Percentiles rank a stretch among this genome's conserved stretches.
These are phyloP conservation scores for Rhodotorula toruloides DNA, from an alignment of 768 basidiomycete genomes.

Conservation along the genomic window DNA sequence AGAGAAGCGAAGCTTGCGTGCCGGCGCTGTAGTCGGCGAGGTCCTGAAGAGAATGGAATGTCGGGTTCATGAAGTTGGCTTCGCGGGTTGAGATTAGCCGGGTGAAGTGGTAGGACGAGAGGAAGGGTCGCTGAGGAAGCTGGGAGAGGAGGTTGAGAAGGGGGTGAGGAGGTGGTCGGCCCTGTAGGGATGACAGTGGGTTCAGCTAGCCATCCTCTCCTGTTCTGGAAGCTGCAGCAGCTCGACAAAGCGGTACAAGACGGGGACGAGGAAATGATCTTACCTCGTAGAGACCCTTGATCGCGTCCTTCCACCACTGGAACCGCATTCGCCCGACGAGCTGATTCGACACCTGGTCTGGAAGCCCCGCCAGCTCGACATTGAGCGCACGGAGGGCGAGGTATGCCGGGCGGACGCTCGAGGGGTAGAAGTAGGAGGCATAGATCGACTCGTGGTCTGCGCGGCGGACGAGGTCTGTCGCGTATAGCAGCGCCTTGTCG, in stretches of 20 bases:
- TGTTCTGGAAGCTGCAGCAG: not conserved
- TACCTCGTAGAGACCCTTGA: slow-evolving; percentile 37
- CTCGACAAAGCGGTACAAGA: no score
- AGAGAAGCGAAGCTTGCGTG: slow-evolving; percentile 31
- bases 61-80: slow-evolving; percentile 34
- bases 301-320: slow-evolving; percentile 42
- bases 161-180: slow-evolving; percentile 33
- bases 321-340: slow-evolving; percentile 38
- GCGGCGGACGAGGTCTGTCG: slow-evolving; percentile 7
- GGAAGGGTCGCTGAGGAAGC: slow-evolving; percentile 20
- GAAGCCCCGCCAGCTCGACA: slow-evolving; percentile 38
- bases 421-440: slow-evolving; percentile 39
- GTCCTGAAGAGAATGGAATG: slow-evolving; percentile 33
- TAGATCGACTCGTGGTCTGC: slow-evolving; percentile 30
- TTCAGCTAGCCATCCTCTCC: not conserved
- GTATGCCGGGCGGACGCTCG: slow-evolving; percentile 32
- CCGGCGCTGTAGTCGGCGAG: slow-evolving; percentile 37
- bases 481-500: slow-evolving; percentile 17
- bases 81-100: slow-evolving; percentile 37
- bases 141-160: slow-evolving; percentile 23
- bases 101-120: slow-evolving; percentile 39
- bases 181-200: slow-evolving; percentile 6
- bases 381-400: slow-evolving; percentile 39
- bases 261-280: not conserved
- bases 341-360: slow-evolving; percentile 37